These are phyloP conservation scores for Quercus tomentella DNA, from an alignment of 331 rosid genomes.

Conservation along the genomic window DNA sequence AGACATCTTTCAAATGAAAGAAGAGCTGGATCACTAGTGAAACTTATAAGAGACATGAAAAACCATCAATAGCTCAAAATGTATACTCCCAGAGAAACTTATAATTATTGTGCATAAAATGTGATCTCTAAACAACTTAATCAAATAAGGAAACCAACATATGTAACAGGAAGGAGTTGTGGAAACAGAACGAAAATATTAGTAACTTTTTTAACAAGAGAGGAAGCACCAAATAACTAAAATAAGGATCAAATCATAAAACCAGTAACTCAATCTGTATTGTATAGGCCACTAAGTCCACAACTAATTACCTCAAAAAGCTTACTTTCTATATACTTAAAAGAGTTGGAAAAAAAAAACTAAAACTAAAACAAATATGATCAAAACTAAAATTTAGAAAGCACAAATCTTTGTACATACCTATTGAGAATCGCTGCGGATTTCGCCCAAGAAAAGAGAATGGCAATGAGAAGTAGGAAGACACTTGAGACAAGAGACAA, in stretches of 20 bases:
- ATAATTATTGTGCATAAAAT: background rate
- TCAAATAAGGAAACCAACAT: background rate
- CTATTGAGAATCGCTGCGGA: slow-evolving; percentile 93
- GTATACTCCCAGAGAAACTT: background rate
- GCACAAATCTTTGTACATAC: slow-evolving; percentile 25
- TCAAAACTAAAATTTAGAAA: slow-evolving; percentile 13
- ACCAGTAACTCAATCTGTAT: background rate
- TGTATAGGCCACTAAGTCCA: background rate
- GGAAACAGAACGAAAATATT: background rate
- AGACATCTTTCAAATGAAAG: background rate
- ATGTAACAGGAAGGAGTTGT: background rate
- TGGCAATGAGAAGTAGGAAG: slow-evolving; percentile 76
- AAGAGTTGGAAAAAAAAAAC: background rate
- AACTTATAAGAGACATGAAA: background rate
- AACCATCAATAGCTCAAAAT: background rate
- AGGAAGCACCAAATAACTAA: background rate
- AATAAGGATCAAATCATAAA: background rate
- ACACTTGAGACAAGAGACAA: slow-evolving; percentile 83
- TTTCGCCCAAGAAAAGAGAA: slow-evolving; percentile 94
- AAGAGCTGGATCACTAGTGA: slow-evolving; percentile 4
- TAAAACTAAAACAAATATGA: background rate
- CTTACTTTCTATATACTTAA: background rate
- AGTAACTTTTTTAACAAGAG: background rate
- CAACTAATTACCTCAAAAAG: background rate
- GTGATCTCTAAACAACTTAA: background rate